Evolutionary conservation across 345 rosid species (phyloP).

Genomic region (Erodium maritimum): DNA sequence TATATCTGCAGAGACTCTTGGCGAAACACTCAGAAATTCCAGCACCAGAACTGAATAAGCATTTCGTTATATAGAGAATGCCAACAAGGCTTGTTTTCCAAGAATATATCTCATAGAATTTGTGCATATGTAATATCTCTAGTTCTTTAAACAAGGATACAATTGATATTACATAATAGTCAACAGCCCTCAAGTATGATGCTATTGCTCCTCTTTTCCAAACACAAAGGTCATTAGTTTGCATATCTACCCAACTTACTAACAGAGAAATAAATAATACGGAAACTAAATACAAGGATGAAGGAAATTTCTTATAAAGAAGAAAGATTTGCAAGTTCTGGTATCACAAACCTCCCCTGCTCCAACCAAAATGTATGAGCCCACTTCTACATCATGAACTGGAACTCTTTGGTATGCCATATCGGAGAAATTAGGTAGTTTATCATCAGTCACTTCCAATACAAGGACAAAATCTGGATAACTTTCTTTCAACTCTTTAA

Average conservation of each 20-base stretch:
- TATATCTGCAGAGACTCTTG: too few relatives aligned
- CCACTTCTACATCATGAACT: conserved; percentile 72
- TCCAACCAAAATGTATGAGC: conserved; percentile 80
- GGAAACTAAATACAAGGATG: not conserved
- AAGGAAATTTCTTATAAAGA: not conserved
- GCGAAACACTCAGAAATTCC: too few relatives aligned
- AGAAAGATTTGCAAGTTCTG: not conserved
- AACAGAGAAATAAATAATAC: not conserved
- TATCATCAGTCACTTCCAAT: conserved; percentile 43
- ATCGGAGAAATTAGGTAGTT: conserved; percentile 56
- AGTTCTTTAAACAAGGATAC: too few relatives aligned
- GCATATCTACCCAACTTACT: not conserved
- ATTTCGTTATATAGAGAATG: too few relatives aligned
- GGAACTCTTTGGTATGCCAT: conserved; percentile 68
- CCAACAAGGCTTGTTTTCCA: too few relatives aligned
- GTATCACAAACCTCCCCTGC: conserved; percentile 89
- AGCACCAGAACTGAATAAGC: too few relatives aligned
- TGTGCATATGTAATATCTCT: too few relatives aligned
- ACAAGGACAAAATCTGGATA: conserved; percentile 74
- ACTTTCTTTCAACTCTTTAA: conserved; percentile 83
- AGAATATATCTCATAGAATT: too few relatives aligned
- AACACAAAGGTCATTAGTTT: not conserved
- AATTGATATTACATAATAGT: not conserved
- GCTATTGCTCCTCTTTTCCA: not conserved
- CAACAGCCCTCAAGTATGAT: not conserved